Conservation (phyloP, 2,329 filamentous ascomycete species). For the Fusarium sterilihyphosum region DNA sequence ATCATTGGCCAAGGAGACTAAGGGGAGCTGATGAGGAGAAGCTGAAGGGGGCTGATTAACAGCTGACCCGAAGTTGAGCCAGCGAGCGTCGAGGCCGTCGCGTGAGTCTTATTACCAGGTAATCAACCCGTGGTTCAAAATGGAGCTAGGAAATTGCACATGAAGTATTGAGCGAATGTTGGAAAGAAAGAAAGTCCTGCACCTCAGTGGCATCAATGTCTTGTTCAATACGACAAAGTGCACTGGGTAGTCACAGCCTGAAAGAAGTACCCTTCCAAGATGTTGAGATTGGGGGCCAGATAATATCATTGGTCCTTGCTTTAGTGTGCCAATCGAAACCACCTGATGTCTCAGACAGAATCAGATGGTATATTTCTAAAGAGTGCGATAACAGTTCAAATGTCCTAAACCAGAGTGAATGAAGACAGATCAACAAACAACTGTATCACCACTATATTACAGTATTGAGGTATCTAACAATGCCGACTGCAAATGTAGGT, state of each 20-base stretch:
- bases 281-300: background rate
- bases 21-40: no score
- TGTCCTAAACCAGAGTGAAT: background rate
- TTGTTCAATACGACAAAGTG: rapidly evolving
- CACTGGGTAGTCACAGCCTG: background rate
- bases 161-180: rapidly evolving
- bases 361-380: background rate
- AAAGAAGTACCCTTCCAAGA: background rate
- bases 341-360: background rate
- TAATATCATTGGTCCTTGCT: rapidly evolving
- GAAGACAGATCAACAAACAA: rapidly evolving
- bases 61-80: no score
- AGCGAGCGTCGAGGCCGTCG: no score
- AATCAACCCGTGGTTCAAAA: rapidly evolving
- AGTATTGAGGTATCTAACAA: background rate
- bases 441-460: rapidly evolving
- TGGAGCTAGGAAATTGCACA: background rate
- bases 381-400: background rate
- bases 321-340: background rate
- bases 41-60: no score
- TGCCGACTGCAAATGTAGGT: rapidly evolving
- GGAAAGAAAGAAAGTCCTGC: background rate
- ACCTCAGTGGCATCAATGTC: background rate
- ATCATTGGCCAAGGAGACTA: no score
- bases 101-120: rapidly evolving